phyloP scores from a whole-genome alignment of 768 basidiomycete species.

The Tulasnella sp. region DNA sequence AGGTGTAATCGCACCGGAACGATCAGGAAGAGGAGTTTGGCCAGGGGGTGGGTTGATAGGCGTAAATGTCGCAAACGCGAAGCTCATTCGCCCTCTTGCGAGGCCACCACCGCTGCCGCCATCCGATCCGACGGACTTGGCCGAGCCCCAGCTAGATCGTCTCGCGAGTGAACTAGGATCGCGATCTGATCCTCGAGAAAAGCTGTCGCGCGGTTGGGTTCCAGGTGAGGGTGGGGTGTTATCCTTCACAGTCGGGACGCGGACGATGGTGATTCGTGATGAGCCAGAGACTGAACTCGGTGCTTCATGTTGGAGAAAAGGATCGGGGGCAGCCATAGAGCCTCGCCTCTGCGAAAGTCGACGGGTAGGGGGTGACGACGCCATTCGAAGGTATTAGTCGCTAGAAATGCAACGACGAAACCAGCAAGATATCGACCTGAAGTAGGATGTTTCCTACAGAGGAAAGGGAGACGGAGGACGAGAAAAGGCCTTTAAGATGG shows the following conservation, averaged over 20 bases:
- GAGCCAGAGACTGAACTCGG: conserved; percentile 11
- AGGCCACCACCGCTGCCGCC: conserved; percentile 23
- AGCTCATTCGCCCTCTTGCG: conserved; percentile 36
- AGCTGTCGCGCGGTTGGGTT: conserved; percentile 1
- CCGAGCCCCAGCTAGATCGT: conserved; percentile 19
- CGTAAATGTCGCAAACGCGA: conserved; percentile 56
- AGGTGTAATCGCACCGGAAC: conserved; percentile 10
- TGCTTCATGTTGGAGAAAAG: conserved; percentile 47
- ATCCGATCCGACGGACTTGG: conserved; percentile 29
- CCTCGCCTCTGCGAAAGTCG: conserved; percentile 38
- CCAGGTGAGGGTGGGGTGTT: conserved; percentile 5
- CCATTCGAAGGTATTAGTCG: no score
- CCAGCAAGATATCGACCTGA: no score
- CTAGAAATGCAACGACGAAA: no score
- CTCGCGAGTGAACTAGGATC: conserved; percentile 10
- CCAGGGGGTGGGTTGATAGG: conserved; percentile 17
- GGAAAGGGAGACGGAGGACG: no score
- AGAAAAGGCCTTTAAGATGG: no score
- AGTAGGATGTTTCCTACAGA: no score
- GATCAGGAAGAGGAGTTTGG: conserved; percentile 12
- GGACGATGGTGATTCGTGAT: conserved; percentile 50
- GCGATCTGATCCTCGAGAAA: conserved; percentile 13
- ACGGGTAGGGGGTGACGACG: not conserved
- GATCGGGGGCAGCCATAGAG: conserved; percentile 56
- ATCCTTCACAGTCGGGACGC: conserved; percentile 32